These are phyloP conservation scores for Aspergillus sparsus DNA, from an alignment of 495 filamentous ascomycete species.

Conservation along the genomic window DNA sequence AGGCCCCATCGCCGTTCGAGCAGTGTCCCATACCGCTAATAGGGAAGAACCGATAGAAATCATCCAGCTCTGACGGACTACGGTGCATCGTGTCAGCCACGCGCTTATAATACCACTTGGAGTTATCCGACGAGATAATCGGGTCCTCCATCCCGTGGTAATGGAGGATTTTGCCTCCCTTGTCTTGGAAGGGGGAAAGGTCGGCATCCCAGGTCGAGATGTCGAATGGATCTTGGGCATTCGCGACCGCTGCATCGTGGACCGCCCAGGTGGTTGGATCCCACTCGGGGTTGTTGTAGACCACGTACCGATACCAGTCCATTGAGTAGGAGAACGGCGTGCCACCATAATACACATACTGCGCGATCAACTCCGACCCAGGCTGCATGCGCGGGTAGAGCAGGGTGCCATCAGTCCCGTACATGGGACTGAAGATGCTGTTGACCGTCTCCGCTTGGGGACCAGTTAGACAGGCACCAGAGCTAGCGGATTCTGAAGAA, in stretches of 20 bases:
- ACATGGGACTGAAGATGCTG: slow-evolving; percentile 55
- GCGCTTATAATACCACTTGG: slow-evolving; percentile 46
- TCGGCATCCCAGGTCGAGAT: slow-evolving; percentile 53
- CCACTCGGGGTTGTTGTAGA: slow-evolving; percentile 55
- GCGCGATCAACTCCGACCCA: slow-evolving; percentile 39
- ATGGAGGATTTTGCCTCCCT: slow-evolving; percentile 52
- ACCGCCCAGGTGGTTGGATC: slow-evolving; percentile 40
- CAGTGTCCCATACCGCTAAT: slow-evolving; percentile 61
- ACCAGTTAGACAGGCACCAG: slow-evolving; percentile 53
- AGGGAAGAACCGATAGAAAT: slow-evolving; percentile 61
- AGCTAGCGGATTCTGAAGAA: slow-evolving; percentile 22
- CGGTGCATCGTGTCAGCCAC: slow-evolving; percentile 48
- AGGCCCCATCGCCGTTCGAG: slow-evolving; percentile 52
- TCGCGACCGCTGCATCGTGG: slow-evolving; percentile 39
- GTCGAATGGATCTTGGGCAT: slow-evolving; percentile 47
- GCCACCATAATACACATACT: slow-evolving; percentile 38
- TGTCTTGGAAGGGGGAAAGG: slow-evolving; percentile 42
- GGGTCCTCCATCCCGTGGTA: slow-evolving; percentile 54
- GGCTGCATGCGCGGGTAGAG: slow-evolving; percentile 58
- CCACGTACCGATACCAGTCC: slow-evolving; percentile 56
- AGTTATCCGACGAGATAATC: slow-evolving; percentile 45
- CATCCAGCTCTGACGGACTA: slow-evolving; percentile 46
- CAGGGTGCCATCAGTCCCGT: slow-evolving; percentile 51
- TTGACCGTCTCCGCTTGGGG: slow-evolving; percentile 56
- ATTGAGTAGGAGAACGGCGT: slow-evolving; percentile 41